A percentile compares a stretch with the other conserved stretches of the same genome.
Evolutionary conservation across 2,329 filamentous ascomycete species (phyloP).

Genomic region (Ceratocystiopsis minuta): DNA sequence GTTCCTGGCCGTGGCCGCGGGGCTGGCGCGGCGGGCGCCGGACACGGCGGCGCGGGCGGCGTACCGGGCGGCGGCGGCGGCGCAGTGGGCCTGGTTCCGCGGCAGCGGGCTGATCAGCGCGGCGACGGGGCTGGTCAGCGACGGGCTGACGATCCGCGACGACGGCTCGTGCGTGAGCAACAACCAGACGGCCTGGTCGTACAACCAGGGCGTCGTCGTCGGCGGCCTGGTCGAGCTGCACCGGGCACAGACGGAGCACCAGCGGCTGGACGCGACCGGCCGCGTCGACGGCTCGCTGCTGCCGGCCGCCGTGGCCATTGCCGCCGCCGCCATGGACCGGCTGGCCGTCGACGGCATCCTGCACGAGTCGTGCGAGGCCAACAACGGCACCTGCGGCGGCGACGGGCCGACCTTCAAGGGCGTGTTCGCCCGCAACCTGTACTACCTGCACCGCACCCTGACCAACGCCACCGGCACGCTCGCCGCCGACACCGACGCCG

Average conservation of each 20-base stretch:
- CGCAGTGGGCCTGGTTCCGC: slow-evolving; percentile 34
- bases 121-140: slow-evolving; percentile 28
- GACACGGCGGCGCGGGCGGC: slow-evolving; percentile 16
- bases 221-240: slow-evolving; percentile 32
- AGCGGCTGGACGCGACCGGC: slow-evolving; percentile 12
- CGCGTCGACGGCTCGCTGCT: slow-evolving; percentile 22
- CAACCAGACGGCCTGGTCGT: slow-evolving; percentile 27
- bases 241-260: slow-evolving; percentile 10
- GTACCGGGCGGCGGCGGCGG: slow-evolving; percentile 28
- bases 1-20: slow-evolving; percentile 31
- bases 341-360: slow-evolving; percentile 26
- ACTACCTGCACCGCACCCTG: slow-evolving; percentile 26
- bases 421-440: slow-evolving; percentile 46
- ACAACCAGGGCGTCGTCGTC: slow-evolving; percentile 39
- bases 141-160: slow-evolving; percentile 27
- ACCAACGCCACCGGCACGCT: too few species aligned
- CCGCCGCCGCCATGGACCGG: slow-evolving; percentile 35
- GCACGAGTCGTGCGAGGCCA: slow-evolving; percentile 34
- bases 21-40: slow-evolving; percentile 29
- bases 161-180: slow-evolving; percentile 30
- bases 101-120: slow-evolving; percentile 30
- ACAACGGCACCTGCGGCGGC: slow-evolving; percentile 19
- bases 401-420: slow-evolving; percentile 36
- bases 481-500: slow-evolving; percentile 14
- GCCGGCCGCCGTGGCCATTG: slow-evolving; percentile 27